Base-by-base conservation (phyloP, 306 rosid genomes). In the Citrullus colocynthis region DNA sequence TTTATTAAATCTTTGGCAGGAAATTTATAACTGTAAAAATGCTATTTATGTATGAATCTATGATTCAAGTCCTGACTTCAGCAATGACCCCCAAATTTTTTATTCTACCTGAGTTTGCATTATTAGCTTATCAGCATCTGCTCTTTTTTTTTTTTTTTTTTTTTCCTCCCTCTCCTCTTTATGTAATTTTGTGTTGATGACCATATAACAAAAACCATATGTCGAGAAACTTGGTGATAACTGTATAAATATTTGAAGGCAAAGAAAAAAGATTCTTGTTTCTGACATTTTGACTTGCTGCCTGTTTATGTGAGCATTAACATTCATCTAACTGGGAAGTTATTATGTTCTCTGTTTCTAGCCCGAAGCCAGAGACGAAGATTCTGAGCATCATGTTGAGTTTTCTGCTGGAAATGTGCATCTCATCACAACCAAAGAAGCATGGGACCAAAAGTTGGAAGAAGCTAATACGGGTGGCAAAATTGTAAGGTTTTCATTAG, bases 371-470 rank as follows among this genome's bases (percentile, higher is more conserved):
- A 78, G 13, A 67, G 94, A 80, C 52, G 74, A 80, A 24, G 95
- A 84, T 18, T 85, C 93, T 81, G 97, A 89, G 54, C 86, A 90
- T 61, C 52, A 82, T 59, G 85, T 80, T 78, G 93, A 90, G 74
- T 90, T 89, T 82, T 83, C 91, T 58, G 70, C 85, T 28, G 97
- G 90, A 30, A 95, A 92, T 65, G 96, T 95, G 81, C 80, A 82
- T 80, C 88, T 92, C 80, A 87, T 95, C 83, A 87, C 89, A 81
- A 87, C 93, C 78, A 75, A 75, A 79, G 99, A 95, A 85, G 52
- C 83, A 61, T 95, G 99, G 99, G 96, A 92, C 28, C 89, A 86
- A 83, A 89, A 89, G 87, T 10, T 95, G 89, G 96, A 82, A 85
- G 97, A 95, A 89, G 97, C 99, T 75, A 86, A 66, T 78, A 90